Percentiles rank a stretch among this genome's conserved stretches.
These are phyloP conservation scores for Cryptococcus wingfieldii DNA, from an alignment of 1,284 basidiomycete genomes.

Conservation along the genomic window DNA sequence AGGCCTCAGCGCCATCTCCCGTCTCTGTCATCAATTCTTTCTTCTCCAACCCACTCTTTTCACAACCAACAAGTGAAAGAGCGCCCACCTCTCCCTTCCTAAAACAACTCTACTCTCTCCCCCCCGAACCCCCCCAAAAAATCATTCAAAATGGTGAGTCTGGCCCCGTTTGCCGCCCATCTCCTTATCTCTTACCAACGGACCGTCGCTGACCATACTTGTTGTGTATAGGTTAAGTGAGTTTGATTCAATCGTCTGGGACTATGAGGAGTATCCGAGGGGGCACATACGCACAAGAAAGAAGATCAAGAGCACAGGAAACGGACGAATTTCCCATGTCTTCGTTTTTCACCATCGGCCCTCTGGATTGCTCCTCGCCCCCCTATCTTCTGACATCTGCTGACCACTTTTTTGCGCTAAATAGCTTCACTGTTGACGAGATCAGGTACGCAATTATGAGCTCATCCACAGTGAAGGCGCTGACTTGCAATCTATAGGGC, in stretches of 20 bases:
- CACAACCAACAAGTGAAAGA: background rate
- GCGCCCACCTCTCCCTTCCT: slow-evolving; percentile 1
- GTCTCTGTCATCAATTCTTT: background rate
- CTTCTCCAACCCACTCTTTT: background rate
- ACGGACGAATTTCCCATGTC: background rate
- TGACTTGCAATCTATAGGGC: slow-evolving; percentile 49
- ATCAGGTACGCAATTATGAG: slow-evolving; percentile 48
- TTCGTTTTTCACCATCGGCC: background rate
- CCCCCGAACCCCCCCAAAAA: slow-evolving; percentile 24
- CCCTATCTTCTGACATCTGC: background rate
- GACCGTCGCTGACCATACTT: slow-evolving; percentile 23
- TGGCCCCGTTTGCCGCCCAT: background rate
- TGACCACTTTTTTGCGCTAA: background rate
- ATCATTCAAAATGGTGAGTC: slow-evolving; percentile 43
- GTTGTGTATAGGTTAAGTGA: slow-evolving; percentile 38
- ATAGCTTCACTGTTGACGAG: slow-evolving; percentile 58
- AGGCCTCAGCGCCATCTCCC: background rate
- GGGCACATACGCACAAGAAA: background rate
- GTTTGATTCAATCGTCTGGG: slow-evolving; percentile 7
- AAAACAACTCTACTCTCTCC: slow-evolving; percentile 14
- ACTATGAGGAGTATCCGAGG: background rate
- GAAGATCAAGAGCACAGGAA: background rate
- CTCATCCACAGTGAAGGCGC: no score
- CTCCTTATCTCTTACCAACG: background rate
- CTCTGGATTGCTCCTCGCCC: slow-evolving; percentile 1